Conservation (phyloP, 1,284 basidiomycete genomes). For the Malassezia yamatoensis region DNA sequence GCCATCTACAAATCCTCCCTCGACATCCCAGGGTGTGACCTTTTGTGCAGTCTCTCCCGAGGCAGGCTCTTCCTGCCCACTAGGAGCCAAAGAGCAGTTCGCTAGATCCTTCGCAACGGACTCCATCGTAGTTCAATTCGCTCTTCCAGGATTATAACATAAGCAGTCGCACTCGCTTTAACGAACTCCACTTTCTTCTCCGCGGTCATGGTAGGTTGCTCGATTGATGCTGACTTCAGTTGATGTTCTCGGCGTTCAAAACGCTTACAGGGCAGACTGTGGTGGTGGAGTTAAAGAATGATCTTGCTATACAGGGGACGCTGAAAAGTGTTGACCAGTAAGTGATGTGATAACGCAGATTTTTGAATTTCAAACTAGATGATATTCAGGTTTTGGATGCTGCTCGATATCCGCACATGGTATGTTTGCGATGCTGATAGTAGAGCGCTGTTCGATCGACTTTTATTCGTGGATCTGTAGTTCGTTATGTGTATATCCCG, state of each 20-base stretch:
- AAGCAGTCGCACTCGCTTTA: not conserved
- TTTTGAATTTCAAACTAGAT: conserved; percentile 92
- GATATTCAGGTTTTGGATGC: conserved; percentile 87
- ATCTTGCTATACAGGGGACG: conserved; percentile 89
- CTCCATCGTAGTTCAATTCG: conserved; percentile 18
- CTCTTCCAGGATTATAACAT: conserved; percentile 4
- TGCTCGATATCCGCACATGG: conserved; percentile 93
- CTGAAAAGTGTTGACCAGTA: conserved; percentile 94
- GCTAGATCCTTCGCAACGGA: conserved; percentile 26
- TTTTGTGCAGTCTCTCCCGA: conserved; percentile 55
- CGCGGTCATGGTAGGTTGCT: conserved; percentile 2
- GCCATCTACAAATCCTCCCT: conserved; percentile 85
- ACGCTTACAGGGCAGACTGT: conserved; percentile 84
- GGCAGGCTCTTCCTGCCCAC: not conserved
- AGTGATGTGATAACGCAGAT: conserved; percentile 48
- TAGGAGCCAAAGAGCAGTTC: conserved; percentile 24
- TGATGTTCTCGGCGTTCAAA: conserved; percentile 98
- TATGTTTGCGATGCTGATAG: conserved; percentile 48
- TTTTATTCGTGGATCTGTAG: conserved; percentile 95
- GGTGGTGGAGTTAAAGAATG: conserved; percentile 97
- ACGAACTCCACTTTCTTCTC: too few relatives aligned
- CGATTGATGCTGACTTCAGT: conserved; percentile 51
- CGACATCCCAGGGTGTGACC: conserved; percentile 96
- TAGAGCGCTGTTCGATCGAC: conserved; percentile 98
- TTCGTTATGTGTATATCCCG: conserved; percentile 90